Base-by-base conservation (phyloP, 345 rosid genomes). In the Hirschfeldia incana region DNA sequence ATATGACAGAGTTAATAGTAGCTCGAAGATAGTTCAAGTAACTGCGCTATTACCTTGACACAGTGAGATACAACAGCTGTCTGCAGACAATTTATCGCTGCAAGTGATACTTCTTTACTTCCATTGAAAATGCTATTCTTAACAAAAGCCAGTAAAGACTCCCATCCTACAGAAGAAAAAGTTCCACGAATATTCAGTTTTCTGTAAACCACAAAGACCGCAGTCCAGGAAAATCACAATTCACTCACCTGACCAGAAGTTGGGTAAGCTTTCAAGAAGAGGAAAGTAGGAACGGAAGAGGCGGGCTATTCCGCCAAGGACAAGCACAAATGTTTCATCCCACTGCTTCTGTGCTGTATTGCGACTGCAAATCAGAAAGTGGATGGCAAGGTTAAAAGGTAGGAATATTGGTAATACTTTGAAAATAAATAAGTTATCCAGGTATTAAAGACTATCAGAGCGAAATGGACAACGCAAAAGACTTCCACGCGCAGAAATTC, bases 281-380 rank as follows among this genome's bases (percentile, higher is more conserved):
- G 98, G 97, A 75, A 95, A 95, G 80, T 91, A 95, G 32, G 98
- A 91, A 10, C 98, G 94, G 72, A 95, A 88, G 10, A 95, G 82
- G 51, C 99, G 98, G 51, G 98, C 90, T 82, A 93, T 87, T 81
- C 98, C 98, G 78, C 98, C 89, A 65, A 95, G 89, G 82, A 95
- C 98, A 42, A 93, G 89, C 21, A 93, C 98, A 72, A 95, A 89
- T 26, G 99, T 95, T 83, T 95, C 98, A 89, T 90, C 99, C 99
- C 99, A 95, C 79, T 93, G 98, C 78, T 95, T 95, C 82, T 95
- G 99, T 83, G 91, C 94, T 17, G 98, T 89, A 86, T 95, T 95
- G 74, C 98, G 98, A 85, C 99, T 95, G 90, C 77, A 87, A 75
- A 73, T 74, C 62, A 76, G 74, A 67, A 72, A 9, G 61, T 57